A percentile compares a stretch with the other conserved stretches of the same genome.
Evolutionary conservation across 352 stramenopile species (phyloP).

Genomic region (Stephanocyclus meneghinianus): DNA sequence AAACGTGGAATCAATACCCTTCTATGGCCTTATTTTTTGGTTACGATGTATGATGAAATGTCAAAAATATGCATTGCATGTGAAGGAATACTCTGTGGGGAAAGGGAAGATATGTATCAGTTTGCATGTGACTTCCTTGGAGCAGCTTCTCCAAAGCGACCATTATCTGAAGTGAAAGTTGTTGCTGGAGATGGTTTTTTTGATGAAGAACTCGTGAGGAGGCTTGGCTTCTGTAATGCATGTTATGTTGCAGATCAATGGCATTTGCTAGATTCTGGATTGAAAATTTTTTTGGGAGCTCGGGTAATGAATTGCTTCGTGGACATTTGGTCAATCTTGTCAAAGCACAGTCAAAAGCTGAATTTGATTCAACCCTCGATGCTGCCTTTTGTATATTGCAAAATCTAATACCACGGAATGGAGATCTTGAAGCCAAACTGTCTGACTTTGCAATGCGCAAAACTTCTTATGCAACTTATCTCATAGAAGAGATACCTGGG

Average conservation of each 20-base stretch:
- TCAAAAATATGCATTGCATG: constrained; percentile 34
- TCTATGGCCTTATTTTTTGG: constrained; percentile 35
- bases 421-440: no score
- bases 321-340: constrained; percentile 32
- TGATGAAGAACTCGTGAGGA: constrained; percentile 23
- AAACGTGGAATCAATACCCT: constrained; percentile 9
- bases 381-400: background rate
- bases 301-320: constrained; percentile 24
- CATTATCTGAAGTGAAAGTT: constrained; percentile 24
- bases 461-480: background rate
- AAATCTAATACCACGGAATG: background rate
- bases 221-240: constrained; percentile 42
- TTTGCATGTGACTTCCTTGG: constrained; percentile 17
- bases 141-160: constrained; percentile 7
- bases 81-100: constrained; percentile 38
- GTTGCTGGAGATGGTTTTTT: constrained; percentile 51
- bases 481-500: background rate
- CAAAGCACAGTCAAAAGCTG: background rate
- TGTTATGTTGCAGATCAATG: background rate
- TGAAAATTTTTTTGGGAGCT: constrained; percentile 32
- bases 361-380: background rate
- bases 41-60: constrained; percentile 6
- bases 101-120: background rate
- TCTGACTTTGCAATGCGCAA: no score
- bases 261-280: constrained; percentile 39